phyloP scores from a whole-genome alignment of 2,329 filamentous ascomycete genomes.

The Ophioceras dolichostomum region DNA sequence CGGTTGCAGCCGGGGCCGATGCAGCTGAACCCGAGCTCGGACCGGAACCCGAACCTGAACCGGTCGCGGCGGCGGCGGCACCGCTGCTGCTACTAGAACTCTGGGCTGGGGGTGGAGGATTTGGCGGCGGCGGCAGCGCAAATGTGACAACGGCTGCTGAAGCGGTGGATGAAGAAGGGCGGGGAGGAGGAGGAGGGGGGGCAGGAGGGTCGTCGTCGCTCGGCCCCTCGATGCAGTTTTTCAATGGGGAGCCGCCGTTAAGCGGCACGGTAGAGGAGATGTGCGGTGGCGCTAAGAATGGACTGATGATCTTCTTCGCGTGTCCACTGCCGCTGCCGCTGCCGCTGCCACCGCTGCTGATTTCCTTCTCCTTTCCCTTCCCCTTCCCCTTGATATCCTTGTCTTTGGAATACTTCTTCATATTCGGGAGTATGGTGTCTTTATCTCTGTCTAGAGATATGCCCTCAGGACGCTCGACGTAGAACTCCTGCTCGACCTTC shows the following conservation, averaged over 20 bases:
- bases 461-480: background rate
- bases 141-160: no score
- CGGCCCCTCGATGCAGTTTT: background rate
- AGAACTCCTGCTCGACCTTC: conserved; percentile 1
- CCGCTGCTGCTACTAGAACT: no score
- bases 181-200: no score
- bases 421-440: background rate
- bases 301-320: no score
- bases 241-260: background rate
- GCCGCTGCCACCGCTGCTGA: background rate
- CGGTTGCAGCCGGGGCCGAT: background rate
- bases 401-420: background rate
- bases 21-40: no score
- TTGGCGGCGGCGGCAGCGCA: no score
- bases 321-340: background rate
- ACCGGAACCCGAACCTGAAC: no score
- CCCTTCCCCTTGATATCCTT: background rate
- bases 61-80: no score
- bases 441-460: background rate
- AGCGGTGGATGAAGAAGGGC: no score
- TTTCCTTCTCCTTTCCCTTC: no score
- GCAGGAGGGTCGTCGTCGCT: background rate
- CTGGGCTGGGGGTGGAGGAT: no score
- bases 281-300: background rate
- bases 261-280: background rate